Conservation (phyloP, 2,329 filamentous ascomycete species). For the Zalaria sp. region DNA sequence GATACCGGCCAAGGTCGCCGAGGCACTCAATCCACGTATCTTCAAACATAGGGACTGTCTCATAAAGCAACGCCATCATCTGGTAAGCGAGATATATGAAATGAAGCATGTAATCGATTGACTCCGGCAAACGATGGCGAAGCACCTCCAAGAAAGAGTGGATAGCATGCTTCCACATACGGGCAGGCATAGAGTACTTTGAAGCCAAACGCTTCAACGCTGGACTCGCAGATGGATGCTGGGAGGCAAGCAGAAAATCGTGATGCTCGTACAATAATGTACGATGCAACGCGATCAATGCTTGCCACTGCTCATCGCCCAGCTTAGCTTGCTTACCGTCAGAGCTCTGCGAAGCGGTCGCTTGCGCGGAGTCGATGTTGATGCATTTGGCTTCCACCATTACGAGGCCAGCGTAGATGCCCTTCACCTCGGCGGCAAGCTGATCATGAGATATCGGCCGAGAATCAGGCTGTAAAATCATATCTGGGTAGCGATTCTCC, state of each 20-base stretch:
- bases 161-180: constrained; percentile 92
- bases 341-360: constrained; percentile 36
- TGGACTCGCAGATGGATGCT: constrained; percentile 65
- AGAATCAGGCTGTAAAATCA: constrained; percentile 46
- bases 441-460: constrained; percentile 63
- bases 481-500: constrained; percentile 16
- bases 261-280: constrained; percentile 39
- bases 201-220: constrained; percentile 54
- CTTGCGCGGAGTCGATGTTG: constrained; percentile 57
- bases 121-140: constrained; percentile 57
- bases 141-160: constrained; percentile 36
- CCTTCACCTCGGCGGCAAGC: constrained; percentile 66
- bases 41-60: constrained; percentile 69
- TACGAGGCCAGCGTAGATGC: constrained; percentile 68
- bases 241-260: constrained; percentile 60
- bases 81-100: constrained; percentile 85
- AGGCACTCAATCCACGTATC: constrained; percentile 92
- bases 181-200: constrained; percentile 81
- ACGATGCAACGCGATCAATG: constrained; percentile 66
- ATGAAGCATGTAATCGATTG: constrained; percentile 75
- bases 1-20: constrained; percentile 70
- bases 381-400: constrained; percentile 85
- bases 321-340: constrained; percentile 26
- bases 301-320: constrained; percentile 65
- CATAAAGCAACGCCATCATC: constrained; percentile 76